Percentiles rank a stretch among this genome's conserved stretches.
Conservation (phyloP, 208 protist genomes). For the Borovskyia barvae region DNA sequence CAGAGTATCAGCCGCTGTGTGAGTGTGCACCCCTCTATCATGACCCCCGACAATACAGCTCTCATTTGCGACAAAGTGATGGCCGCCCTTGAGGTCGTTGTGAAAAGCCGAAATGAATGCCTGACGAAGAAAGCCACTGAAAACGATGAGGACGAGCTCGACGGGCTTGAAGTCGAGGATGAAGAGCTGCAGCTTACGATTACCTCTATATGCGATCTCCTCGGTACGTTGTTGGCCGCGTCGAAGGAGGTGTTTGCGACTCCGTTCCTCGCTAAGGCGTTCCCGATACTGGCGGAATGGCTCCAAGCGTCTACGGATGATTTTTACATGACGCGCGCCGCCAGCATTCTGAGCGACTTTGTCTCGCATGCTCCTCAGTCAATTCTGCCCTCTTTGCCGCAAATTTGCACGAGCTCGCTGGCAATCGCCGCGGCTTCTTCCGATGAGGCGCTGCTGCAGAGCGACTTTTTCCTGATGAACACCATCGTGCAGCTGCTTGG, state of each 20-base stretch:
- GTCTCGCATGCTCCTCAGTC: constrained; percentile 59
- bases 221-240: constrained; percentile 68
- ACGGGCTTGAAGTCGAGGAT: constrained; percentile 65
- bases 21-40: constrained; percentile 42
- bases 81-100: constrained; percentile 44
- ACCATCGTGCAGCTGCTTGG: constrained; percentile 60
- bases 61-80: constrained; percentile 72
- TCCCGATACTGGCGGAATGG: constrained; percentile 66
- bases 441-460: constrained; percentile 64
- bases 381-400: constrained; percentile 44
- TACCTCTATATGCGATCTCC: constrained; percentile 45
- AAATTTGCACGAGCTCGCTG: constrained; percentile 46
- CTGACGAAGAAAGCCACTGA: constrained; percentile 52
- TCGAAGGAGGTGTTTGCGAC: constrained; percentile 66
- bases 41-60: constrained; percentile 47
- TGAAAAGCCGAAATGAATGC: constrained; percentile 52
- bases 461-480: constrained; percentile 76
- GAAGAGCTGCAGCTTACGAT: constrained; percentile 75
- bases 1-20: constrained; percentile 65
- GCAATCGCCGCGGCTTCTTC: constrained; percentile 40
- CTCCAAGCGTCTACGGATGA: constrained; percentile 60
- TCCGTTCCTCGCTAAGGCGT: constrained; percentile 55
- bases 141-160: constrained; percentile 87
- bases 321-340: constrained; percentile 53
- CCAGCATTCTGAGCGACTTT: constrained; percentile 74